Base-by-base conservation (phyloP, 2,329 filamentous ascomycete species). In the Clonostachys byssicola region DNA sequence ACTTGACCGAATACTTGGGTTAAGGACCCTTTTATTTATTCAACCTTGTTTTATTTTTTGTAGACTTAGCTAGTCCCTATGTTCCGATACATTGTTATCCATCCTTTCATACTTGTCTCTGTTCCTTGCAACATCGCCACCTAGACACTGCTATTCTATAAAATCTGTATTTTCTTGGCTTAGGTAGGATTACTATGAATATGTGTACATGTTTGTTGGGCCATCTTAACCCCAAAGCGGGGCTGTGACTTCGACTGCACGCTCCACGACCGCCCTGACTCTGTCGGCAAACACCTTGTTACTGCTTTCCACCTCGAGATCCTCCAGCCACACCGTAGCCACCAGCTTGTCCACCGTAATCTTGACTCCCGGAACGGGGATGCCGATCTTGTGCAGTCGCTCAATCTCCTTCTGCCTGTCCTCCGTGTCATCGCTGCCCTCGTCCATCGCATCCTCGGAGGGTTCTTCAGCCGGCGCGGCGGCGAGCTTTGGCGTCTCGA, bases 301-400 rank as follows among this genome's bases (percentile, higher is more conserved):
- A 47, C 72, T 72, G 64, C 90, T 95, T 67, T 97, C 94, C 5
- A 99, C 88, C 56, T 95, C 90, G 41, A 97, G 68, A 55, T 88
- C 83, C 74, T 97, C 94, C 38, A 99, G 72, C 92, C 92, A 97
- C 7, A 99, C 86, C 51, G 83, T 88, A 7, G 92, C 94, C 46
- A 86, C 76, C 68, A 91, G 86, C 70, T 89, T 94, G 58, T 97
- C 92, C 5, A 96, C 86, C 58, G 80, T 85, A 66, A 99, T 90
- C 51, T 86, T 81, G 14, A 99, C 76, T 0, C 92, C 94, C 0
- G 94, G 94, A 1, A 96, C 90, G 0, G 92, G 91, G 34, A 97
- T 92, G 3, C 92, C 92, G 18, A 95, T 72, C 52, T 81, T 83
- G 59, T 95, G 89, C 43, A 96, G 73, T 13, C 92, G 75, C 50